Evolutionary conservation across 2,329 filamentous ascomycete genomes (phyloP).

Genomic region (Botrytis pseudocinerea): DNA sequence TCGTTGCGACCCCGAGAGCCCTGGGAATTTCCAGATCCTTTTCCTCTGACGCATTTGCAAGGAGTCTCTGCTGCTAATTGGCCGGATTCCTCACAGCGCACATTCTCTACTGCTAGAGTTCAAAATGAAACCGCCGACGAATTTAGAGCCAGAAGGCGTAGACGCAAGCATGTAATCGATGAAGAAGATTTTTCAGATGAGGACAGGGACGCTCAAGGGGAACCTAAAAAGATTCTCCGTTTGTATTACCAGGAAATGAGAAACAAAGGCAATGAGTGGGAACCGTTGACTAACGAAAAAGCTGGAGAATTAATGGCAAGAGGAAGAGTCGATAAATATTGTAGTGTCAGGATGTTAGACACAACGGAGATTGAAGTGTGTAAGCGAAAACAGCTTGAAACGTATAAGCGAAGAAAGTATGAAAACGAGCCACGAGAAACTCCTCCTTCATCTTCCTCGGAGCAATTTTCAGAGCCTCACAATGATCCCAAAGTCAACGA

Average conservation of each 20-base stretch:
- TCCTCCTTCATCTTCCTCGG: not conserved
- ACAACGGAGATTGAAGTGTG: not conserved
- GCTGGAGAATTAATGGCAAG: constrained; percentile 1
- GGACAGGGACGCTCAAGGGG: not conserved
- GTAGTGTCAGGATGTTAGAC: not conserved
- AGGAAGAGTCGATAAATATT: not conserved
- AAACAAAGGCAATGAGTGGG: not conserved
- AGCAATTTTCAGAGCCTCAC: not conserved
- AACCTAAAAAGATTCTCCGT: not conserved
- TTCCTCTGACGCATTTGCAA: not conserved
- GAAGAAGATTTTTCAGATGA: not conserved
- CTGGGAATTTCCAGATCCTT: not conserved
- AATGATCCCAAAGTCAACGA: too few relatives aligned
- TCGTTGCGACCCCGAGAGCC: not conserved
- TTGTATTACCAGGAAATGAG: not conserved
- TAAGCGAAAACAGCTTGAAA: not conserved
- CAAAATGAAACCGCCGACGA: not conserved
- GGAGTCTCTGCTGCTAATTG: not conserved
- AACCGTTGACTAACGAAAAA: not conserved
- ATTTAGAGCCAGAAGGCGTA: not conserved
- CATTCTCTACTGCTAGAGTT: not conserved
- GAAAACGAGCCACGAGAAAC: not conserved
- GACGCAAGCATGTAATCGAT: not conserved
- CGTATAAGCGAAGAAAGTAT: not conserved
- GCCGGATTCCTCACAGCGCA: not conserved